Conservation (phyloP, 257 asterid species). For the Nicotiana otophora region DNA sequence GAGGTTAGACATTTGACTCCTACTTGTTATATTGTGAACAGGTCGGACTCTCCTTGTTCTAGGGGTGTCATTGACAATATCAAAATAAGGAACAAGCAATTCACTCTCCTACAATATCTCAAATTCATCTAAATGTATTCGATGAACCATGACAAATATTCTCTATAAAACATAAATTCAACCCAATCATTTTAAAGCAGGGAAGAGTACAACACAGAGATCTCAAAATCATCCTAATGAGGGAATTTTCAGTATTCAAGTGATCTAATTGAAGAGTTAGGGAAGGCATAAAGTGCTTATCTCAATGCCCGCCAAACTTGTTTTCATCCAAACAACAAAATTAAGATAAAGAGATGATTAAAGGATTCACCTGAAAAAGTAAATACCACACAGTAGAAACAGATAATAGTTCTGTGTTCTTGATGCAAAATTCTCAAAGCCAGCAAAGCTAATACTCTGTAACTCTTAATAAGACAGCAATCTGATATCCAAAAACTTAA, state of each 20-base stretch:
- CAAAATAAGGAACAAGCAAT: no score
- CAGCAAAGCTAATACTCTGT: not conserved
- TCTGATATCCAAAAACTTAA: constrained; percentile 1
- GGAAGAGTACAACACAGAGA: not conserved
- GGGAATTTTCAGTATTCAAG: not conserved
- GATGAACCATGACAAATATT: not conserved
- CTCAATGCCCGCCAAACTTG: not conserved
- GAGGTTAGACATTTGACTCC: no score
- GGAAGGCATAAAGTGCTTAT: not conserved
- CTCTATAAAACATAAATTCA: not conserved
- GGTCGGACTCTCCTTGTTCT: no score
- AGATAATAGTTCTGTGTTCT: not conserved
- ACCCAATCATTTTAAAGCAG: not conserved
- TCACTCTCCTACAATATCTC: no score
- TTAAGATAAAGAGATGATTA: not conserved
- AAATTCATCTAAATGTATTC: not conserved
- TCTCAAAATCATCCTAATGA: not conserved
- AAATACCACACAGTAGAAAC: not conserved
- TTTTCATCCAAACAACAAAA: not conserved
- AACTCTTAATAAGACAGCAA: not conserved
- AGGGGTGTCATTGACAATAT: no score
- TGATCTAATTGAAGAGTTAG: not conserved
- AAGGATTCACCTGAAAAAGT: not conserved
- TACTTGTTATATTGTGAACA: no score
- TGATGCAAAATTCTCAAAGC: constrained; percentile 11